phyloP scores from a whole-genome alignment of 352 stramenopile species.

The Phytophthora colocasiae region DNA sequence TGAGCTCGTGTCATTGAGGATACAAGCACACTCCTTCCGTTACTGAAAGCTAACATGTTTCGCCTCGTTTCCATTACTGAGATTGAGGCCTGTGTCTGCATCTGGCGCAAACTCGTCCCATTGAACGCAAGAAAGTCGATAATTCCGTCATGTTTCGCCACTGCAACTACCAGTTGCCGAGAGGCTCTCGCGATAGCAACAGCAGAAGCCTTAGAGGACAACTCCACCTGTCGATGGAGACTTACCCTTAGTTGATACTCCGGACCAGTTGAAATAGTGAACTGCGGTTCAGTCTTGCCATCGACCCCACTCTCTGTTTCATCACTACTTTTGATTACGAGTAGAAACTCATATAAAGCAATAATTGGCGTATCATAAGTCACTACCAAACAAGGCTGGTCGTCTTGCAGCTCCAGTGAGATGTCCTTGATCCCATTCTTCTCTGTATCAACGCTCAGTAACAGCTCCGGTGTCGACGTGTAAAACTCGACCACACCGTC shows the following conservation, averaged over 20 bases:
- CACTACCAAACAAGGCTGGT: slow-evolving; percentile 29
- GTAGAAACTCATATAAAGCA: slow-evolving; percentile 32
- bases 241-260: slow-evolving; percentile 10
- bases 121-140: slow-evolving; percentile 53
- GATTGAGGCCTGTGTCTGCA: slow-evolving; percentile 33
- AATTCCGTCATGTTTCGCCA: slow-evolving; percentile 23
- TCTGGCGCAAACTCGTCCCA: slow-evolving; percentile 50
- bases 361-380: slow-evolving; percentile 10
- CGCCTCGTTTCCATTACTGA: slow-evolving; percentile 43
- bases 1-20: slow-evolving; percentile 41
- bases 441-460: slow-evolving; percentile 28
- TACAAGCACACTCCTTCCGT: slow-evolving; percentile 37
- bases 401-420: slow-evolving; percentile 26
- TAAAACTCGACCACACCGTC: slow-evolving; percentile 44
- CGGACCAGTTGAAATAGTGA: slow-evolving; percentile 1
- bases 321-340: slow-evolving; percentile 11
- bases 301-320: neutral
- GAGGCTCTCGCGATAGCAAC: slow-evolving; percentile 17
- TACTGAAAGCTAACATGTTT: slow-evolving; percentile 53
- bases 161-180: slow-evolving; percentile 21
- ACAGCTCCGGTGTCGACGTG: slow-evolving; percentile 25
- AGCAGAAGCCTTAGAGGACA: slow-evolving; percentile 12
- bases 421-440: slow-evolving; percentile 14
- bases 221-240: slow-evolving; percentile 1
- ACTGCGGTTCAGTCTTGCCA: neutral